phyloP scores from a whole-genome alignment of 805 yeast species.

The Cyberlindnera veronae region DNA sequence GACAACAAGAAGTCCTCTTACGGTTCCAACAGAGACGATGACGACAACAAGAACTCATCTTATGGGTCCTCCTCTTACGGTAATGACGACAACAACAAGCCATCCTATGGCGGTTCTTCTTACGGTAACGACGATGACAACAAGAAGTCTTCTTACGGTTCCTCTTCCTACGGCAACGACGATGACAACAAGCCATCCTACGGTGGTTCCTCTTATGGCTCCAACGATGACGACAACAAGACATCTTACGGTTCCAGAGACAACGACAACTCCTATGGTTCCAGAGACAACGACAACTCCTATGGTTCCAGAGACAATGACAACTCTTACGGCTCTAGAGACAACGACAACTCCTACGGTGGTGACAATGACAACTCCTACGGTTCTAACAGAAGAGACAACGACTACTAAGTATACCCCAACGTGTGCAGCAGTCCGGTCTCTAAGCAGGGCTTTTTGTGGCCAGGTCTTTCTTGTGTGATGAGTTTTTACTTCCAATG shows the following conservation, averaged over 20 bases:
- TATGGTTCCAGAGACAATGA: slow-evolving; percentile 1
- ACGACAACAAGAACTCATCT: slow-evolving; percentile 1
- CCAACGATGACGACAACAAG: background rate
- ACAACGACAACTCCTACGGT: too few relatives aligned
- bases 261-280: slow-evolving; percentile 3
- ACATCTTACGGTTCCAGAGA: background rate
- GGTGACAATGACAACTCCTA: too few relatives aligned
- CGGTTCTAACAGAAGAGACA: too few relatives aligned
- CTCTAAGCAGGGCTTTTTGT: too few relatives aligned
- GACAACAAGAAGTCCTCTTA: slow-evolving; percentile 1
- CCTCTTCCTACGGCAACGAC: slow-evolving; percentile 1
- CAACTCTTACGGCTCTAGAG: too few relatives aligned
- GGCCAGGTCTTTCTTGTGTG: too few relatives aligned
- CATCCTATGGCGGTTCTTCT: slow-evolving; percentile 3
- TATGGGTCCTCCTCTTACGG: slow-evolving; percentile 3
- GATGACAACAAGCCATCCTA: background rate
- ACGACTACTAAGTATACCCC: too few relatives aligned
- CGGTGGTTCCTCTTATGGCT: slow-evolving; percentile 3
- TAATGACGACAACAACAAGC: background rate
- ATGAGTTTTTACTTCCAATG: too few relatives aligned
- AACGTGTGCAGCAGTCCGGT: too few relatives aligned
- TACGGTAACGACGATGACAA: slow-evolving; percentile 3
- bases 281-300: background rate
- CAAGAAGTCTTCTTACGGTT: slow-evolving; percentile 1
- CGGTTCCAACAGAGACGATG: background rate